These are phyloP conservation scores for Lichenothelia convexa DNA, from an alignment of 495 filamentous ascomycete species.

Conservation along the genomic window DNA sequence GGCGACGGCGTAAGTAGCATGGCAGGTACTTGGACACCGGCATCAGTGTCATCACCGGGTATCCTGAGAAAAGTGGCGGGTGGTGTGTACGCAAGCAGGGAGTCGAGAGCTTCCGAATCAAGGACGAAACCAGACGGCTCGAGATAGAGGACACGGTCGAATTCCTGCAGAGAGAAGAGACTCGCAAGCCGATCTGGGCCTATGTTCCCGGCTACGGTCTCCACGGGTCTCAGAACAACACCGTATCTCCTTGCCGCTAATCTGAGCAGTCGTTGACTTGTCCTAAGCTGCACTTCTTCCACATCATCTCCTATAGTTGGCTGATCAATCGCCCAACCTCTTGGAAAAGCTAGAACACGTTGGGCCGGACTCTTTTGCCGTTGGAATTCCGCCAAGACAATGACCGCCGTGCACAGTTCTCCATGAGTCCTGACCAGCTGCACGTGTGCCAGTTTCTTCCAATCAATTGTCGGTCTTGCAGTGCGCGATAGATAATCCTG, in stretches of 20 bases:
- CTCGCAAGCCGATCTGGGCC: conserved; percentile 13
- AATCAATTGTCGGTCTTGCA: too few relatives aligned
- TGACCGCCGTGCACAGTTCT: conserved; percentile 28
- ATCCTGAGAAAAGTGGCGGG: conserved; percentile 16
- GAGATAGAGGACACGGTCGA: conserved; percentile 25
- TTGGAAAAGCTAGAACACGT: conserved; percentile 27
- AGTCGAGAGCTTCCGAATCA: conserved; percentile 24
- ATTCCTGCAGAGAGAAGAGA: conserved; percentile 23
- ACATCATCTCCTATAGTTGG: conserved; percentile 8
- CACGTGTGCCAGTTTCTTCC: conserved; percentile 25
- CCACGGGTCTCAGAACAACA: conserved; percentile 25
- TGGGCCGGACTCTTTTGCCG: conserved; percentile 24
- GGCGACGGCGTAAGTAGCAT: conserved; percentile 18
- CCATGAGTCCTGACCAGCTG: conserved; percentile 24
- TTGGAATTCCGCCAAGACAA: conserved; percentile 27
- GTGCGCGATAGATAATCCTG: too few relatives aligned
- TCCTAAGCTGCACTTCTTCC: conserved; percentile 17
- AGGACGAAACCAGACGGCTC: conserved; percentile 24
- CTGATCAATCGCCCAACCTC: conserved; percentile 19
- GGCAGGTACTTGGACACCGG: conserved; percentile 12
- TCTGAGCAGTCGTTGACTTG: conserved; percentile 24
- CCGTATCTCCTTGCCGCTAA: conserved; percentile 23
- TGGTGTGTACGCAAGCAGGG: conserved; percentile 22
- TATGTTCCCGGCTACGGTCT: conserved; percentile 11
- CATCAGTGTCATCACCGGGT: conserved; percentile 13